Percentiles rank a stretch among this genome's conserved stretches.
Evolutionary conservation across 2,329 filamentous ascomycete species (phyloP).

Genomic region (Achaetomium macrosporum): DNA sequence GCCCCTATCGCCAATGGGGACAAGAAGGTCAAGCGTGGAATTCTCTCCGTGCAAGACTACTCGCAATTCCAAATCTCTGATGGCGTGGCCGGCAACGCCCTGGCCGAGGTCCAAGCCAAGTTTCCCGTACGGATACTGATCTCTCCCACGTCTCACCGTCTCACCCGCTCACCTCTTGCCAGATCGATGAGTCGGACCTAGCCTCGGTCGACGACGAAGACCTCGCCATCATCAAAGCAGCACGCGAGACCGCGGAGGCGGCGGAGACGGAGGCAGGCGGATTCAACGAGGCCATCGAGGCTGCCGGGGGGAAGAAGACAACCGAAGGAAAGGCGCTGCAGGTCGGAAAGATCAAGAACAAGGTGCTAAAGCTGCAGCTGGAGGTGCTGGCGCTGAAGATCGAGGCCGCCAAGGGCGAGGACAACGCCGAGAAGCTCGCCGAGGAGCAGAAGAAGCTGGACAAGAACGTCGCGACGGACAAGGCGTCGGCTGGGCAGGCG

Average conservation of each 20-base stretch:
- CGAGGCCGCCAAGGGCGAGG: constrained; percentile 43
- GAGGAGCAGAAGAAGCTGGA: constrained; percentile 46
- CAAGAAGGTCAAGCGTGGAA: constrained; percentile 25
- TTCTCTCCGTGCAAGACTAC: constrained; percentile 29
- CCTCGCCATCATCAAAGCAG: constrained; percentile 45
- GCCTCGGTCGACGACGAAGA: constrained; percentile 42
- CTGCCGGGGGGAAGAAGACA: constrained; percentile 35
- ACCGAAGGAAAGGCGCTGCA: constrained; percentile 40
- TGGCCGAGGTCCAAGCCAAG: constrained; percentile 47
- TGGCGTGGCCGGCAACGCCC: constrained; percentile 47
- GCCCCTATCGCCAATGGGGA: constrained; percentile 23
- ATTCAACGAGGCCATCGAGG: constrained; percentile 49
- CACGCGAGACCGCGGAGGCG: constrained; percentile 44
- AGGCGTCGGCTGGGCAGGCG: constrained; percentile 30
- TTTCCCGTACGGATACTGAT: constrained; percentile 41
- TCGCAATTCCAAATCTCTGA: constrained; percentile 44
- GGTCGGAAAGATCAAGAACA: constrained; percentile 56
- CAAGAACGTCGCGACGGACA: constrained; percentile 43
- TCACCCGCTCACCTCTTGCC: neutral
- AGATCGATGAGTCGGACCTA: constrained; percentile 35
- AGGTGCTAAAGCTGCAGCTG: constrained; percentile 52
- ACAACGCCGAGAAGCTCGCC: constrained; percentile 39
- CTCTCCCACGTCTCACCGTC: neutral
- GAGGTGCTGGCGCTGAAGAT: constrained; percentile 47
- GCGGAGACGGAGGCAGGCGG: constrained; percentile 46